Evolutionary conservation across 2,329 filamentous ascomycete species (phyloP), one percentile per base, ranked within the genome.

Genomic region (Chalaropsis ovoidea): DNA sequence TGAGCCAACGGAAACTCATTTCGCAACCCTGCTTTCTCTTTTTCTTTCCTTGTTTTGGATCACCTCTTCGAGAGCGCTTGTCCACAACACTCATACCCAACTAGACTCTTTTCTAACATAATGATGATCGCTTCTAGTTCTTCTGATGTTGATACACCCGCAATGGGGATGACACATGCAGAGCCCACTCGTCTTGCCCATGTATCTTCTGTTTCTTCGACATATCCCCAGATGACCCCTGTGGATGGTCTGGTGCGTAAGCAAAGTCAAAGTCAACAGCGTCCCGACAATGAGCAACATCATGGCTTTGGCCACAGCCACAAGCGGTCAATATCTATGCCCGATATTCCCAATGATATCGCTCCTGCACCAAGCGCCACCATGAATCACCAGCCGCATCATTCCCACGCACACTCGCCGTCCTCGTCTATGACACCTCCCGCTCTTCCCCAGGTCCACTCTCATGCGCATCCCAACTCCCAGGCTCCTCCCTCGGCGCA

Each of bases 311-410:
- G 65, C 15, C 65, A 67, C 22, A 58, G 62, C 24, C 65, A 67
- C 24, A 67, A 67, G 62, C 65, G 65, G 17, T 67, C 65, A n/a
- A 64, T 62, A 39, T 67, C 65, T 4, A 62, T 47, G 15, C 65
- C 65, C n/a, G 65, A 67, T 39, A 67, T 67, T 31, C 65, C 65
- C 45, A 67, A 67, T 19, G 65, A 67, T 62, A 43, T 67, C 6
- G 60, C 61, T 8, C 27, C 64, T 66, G 47, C 22, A 11, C 52
- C 24, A 58, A 58, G 35, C 31, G 6, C 24, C 15, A 11, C 35
- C 15, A 31, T 35, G 52, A 27, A n/a, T n/a, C 52, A 58, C n/a
- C 52, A 27, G 17, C 27, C 24, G 15, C 52, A 58, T n/a, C 52
- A 58, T 31, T 3, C 27, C 52, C 52, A 58, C 4, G 17, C 27